Base-by-base conservation (phyloP, 345 rosid genomes). In the Stellera chamaejasme region DNA sequence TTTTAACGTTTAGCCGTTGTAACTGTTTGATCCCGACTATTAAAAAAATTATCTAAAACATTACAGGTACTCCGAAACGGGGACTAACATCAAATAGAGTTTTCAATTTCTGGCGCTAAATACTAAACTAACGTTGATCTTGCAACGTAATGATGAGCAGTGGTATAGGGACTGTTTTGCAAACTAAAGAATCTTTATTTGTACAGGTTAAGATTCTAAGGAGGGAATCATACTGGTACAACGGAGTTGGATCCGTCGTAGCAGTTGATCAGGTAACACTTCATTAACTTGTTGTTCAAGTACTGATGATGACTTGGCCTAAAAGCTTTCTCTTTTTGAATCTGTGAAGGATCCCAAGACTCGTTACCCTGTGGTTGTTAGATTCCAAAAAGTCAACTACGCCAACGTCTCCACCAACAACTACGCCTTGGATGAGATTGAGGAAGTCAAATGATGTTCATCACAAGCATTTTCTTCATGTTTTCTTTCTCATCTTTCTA, bases 391-490 rank as follows among this genome's bases (percentile, higher is more conserved):
- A 54, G 71, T 71, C 47, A 71, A 71, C 48, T 66, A 71, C 50
- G 75, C 75, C 48, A 71, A 66, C 27, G 67, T 66, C 4, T 71
- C 75, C 23, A 71, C 75, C 47, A 71, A 71, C 75, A 71, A 71
- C 70, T 71, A 54, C 45, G 68, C 71, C 9, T 49, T 66, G 71
- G 71, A 71, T 19, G 71, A 71, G 75, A 19, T 71, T 45, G 23
- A 70, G 45, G 49, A 44, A 60, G 50, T 42, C 16, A 48, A 48
- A 60, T 54, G 45, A 45, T 32, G 23, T 19, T 8, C 39, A 32
- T 32, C 9, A 32, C 39, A 32, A 32, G 3, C 4, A 32, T 32
- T 32, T 32, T 32, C 39, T 32, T 32, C 9, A 32, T 32, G 39
- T 5, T 19, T 19, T 32, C 39, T 32, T 32, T 5, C 39, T 32